Evolutionary conservation across 495 filamentous ascomycete genomes (phyloP).

Genomic region (Tuber borchii): DNA sequence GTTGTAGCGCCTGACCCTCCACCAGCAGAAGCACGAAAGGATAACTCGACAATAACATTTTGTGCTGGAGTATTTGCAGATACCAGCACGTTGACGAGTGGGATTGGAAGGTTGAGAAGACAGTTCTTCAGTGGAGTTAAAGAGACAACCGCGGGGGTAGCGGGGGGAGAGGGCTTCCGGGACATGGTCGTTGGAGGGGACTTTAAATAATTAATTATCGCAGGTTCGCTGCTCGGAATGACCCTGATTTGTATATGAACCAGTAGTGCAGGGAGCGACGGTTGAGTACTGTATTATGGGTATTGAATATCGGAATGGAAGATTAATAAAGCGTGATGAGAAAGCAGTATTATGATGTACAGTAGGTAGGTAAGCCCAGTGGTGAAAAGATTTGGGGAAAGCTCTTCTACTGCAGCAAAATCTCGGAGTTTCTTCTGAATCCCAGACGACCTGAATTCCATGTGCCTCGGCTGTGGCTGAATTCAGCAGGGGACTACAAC

Average conservation of each 20-base stretch:
- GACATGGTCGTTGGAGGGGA: slow-evolving; percentile 34
- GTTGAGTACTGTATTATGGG: not conserved
- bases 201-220: slow-evolving; percentile 5
- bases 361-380: not conserved
- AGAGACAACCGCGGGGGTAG: slow-evolving; percentile 49
- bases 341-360: not conserved
- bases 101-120: slow-evolving; percentile 85
- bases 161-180: slow-evolving; percentile 29
- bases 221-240: not conserved
- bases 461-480: not conserved
- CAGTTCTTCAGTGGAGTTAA: slow-evolving; percentile 84
- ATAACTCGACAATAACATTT: slow-evolving; percentile 91
- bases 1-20: slow-evolving; percentile 63
- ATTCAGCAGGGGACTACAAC: not conserved
- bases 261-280: not conserved
- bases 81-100: slow-evolving; percentile 70
- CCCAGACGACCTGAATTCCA: not conserved
- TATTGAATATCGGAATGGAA: not conserved
- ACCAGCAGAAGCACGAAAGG: slow-evolving; percentile 52
- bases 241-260: not conserved
- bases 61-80: slow-evolving; percentile 88
- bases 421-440: not conserved
- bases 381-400: not conserved
- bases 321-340: not conserved
- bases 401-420: not conserved